Base-by-base conservation (phyloP, 345 rosid species). In the Gossypium anomalum region DNA sequence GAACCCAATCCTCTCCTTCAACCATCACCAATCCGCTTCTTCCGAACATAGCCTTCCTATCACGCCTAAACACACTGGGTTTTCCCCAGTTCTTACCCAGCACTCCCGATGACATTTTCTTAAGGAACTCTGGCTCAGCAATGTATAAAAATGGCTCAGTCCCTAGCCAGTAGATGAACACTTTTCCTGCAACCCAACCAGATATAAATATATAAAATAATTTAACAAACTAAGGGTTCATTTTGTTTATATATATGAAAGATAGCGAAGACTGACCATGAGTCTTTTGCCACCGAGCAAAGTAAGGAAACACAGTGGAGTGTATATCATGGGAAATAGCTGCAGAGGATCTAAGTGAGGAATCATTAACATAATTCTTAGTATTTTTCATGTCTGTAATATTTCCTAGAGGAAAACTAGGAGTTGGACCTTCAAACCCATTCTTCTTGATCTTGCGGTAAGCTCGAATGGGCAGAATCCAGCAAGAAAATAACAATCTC, bases 81-180 rank as follows among this genome's bases (percentile, higher is more conserved):
- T 95, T 95, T 62, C 99, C 99, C 99, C 99, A 91, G 29, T 85
- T 90, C 84, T 91, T 93, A 8, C 98, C 99, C 87, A 87, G 71
- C 3, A 95, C 89, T 10, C 98, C 97, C n/a, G 81, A 70, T 6
- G 97, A 84, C 90, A 95, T 84, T 49, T 66, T 83, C 72, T 87
- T 93, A n/a, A 95, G 88, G 78, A 95, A 95, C 72, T 88, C 97
- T 1, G 98, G 97, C 17, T 95, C 97, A 27, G 99, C 97, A 13
- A 95, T 85, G 75, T 91, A 91, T 75, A 95, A 75, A 81, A 95
- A 93, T 8, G 98, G 99, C 86, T 91, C 98, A 43, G 89, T 88
- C 7, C 99, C 99, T 23, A 91, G 78, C 99, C 99, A 95, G 84
- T 93, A 95, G 15, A 86, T 75, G 84, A 95, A 93, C 79, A 91